These are phyloP conservation scores for Saccharomycopsis fermentans DNA, from an alignment of 805 yeast species.

Conservation along the genomic window DNA sequence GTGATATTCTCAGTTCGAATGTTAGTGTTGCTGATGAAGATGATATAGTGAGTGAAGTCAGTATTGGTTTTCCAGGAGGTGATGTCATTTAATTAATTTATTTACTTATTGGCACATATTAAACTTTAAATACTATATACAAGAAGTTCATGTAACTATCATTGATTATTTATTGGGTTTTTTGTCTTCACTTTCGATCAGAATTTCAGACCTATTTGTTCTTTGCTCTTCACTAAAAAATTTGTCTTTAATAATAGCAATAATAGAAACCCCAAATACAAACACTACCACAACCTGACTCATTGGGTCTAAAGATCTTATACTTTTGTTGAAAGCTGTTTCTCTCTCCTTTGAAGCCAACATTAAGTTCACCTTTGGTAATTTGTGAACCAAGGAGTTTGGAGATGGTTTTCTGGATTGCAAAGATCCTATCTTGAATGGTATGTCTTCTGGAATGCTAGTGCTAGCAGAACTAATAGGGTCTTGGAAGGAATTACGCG, in stretches of 20 bases:
- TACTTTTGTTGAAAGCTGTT: slow-evolving; percentile 35
- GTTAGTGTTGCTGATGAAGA: neutral
- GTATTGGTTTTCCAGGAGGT: neutral
- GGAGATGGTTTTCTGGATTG: slow-evolving; percentile 23
- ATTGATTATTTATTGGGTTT: neutral
- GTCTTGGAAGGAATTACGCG: slow-evolving; percentile 43
- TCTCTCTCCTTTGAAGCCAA: slow-evolving; percentile 36
- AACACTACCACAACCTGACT: slow-evolving; percentile 44
- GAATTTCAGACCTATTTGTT: neutral
- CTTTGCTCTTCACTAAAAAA: neutral
- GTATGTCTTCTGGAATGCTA: slow-evolving; percentile 45
- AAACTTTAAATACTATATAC: neutral
- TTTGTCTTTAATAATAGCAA: slow-evolving; percentile 50
- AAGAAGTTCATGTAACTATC: neutral
- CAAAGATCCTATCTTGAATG: slow-evolving; percentile 33
- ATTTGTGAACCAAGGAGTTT: slow-evolving; percentile 24
- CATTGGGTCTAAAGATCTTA: slow-evolving; percentile 44
- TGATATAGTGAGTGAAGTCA: neutral
- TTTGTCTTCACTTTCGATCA: neutral
- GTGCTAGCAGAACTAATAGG: slow-evolving; percentile 31
- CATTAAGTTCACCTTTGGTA: slow-evolving; percentile 32
- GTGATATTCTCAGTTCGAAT: neutral
- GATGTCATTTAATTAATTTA: neutral
- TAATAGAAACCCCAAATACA: slow-evolving; percentile 35
- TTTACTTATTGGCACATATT: neutral